phyloP scores from a whole-genome alignment of 2,329 filamentous ascomycete species.

The Diatrype stigma region DNA sequence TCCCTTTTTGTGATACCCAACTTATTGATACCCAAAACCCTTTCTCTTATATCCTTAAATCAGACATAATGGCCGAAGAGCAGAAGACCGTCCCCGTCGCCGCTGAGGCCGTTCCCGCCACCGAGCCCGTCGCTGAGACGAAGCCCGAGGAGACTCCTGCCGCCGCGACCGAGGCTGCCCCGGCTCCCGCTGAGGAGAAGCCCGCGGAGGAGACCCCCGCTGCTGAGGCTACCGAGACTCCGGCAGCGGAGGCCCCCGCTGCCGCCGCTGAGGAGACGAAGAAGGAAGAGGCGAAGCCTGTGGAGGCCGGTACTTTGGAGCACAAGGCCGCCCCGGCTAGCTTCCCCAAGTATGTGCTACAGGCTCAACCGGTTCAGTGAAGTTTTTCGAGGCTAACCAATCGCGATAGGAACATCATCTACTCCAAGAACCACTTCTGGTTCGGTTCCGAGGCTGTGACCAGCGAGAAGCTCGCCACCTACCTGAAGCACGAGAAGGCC shows the following conservation, averaged over 20 bases:
- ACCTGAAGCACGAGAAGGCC: conserved; percentile 86
- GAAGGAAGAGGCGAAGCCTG: conserved; percentile 58
- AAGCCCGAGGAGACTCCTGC: conserved; percentile 36
- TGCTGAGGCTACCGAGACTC: conserved; percentile 34
- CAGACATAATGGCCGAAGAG: conserved; percentile 65
- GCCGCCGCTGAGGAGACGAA: conserved; percentile 38
- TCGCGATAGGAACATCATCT: conserved; percentile 71
- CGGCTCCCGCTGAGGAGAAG: conserved; percentile 33
- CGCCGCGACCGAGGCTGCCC: conserved; percentile 37
- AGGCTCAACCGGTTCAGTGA: background rate
- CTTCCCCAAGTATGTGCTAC: conserved; percentile 73
- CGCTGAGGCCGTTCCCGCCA: conserved; percentile 44
- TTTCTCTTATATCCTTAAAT: conserved; percentile 16
- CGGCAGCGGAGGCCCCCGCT: conserved; percentile 16
- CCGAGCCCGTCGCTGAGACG: conserved; percentile 31
- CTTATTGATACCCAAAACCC: conserved; percentile 30
- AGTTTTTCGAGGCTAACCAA: conserved; percentile 3
- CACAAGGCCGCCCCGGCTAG: conserved; percentile 83
- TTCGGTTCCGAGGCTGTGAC: conserved; percentile 72
- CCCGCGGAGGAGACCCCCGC: conserved; percentile 39
- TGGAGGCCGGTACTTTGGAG: conserved; percentile 79
- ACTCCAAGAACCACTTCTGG: conserved; percentile 92
- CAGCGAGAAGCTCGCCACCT: conserved; percentile 67
- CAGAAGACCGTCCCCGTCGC: conserved; percentile 65
- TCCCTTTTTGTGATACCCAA: conserved; percentile 32